Base-by-base conservation (phyloP, 768 basidiomycete species). In the Dictyophora rubrovolvata region DNA sequence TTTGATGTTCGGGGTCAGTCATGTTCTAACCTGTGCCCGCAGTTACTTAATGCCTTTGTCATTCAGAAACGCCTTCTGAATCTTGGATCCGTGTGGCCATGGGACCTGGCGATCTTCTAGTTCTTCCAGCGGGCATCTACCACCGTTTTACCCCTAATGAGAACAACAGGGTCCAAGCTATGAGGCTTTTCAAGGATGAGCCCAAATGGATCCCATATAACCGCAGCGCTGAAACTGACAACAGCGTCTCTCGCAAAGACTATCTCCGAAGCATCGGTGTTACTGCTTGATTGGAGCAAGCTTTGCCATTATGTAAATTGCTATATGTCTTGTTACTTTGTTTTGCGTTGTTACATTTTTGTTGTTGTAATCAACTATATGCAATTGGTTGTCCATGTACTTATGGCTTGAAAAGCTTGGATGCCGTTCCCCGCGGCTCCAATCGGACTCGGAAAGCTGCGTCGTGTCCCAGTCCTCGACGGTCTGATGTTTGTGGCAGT, bases 111-210 rank as follows among this genome's bases (percentile, higher is more conserved):
- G 94, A 96, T 67, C 78, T 97, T 52, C 71, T 96, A 55, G 84
- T 96, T 55, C 71, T 97, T 47, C 94, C 94, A 1, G 81, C 89
- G 17, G 93, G 92, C 0, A 92, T 94, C 65, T 96, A 93, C 70
- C 94, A 97, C 72, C 86, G 93, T 46, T 97, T 96, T 75, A 94
- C 90, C 0, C 81, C 96, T 16, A 92, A 95, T 67, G 79, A 82
- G 62, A 72, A 67, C 53, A 82, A 96, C 70, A 73, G 73, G 35
- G 84, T 93, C 72, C 82, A 84, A 64, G 87, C 87, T 0, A 75
- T 93, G 69, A 79, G 93, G 8, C 75, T 96, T 55, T 96, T 94
- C 82, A 82, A 93, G 81, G 91, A 94, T 60, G 90, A 92, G 65
- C 92, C 91, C 14, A 93, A 91, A 69, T 96, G 93, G 93, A 75